A percentile compares a stretch with the other conserved stretches of the same genome.
Conservation (phyloP, 129 eudicot species). For the Daucus carota region DH1_v3.0 NC_030384.2:32879001-32879500, state of each 20-base stretch:
- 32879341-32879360: not conserved
- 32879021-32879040: no score
- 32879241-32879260: conserved; percentile 98
- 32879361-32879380: not conserved
- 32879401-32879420: not conserved
- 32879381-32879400: not conserved
- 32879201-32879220: conserved; percentile 68
- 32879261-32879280: conserved; percentile 97
- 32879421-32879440: not conserved
- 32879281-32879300: conserved; percentile 79
- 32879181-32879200: conserved; percentile 47
- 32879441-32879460: not conserved
- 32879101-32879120: no score
- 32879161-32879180: conserved; percentile 64
- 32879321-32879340: not conserved
- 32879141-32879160: not conserved
- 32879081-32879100: no score
- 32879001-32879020: no score
- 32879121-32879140: no score
- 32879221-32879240: conserved; percentile 91
- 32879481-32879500: conserved; percentile 42
- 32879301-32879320: conserved; percentile 60
- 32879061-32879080: no score
- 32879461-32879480: no score
- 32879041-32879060: no score